Conservation (phyloP, 164 flowering plant species). For the Hamamelis virginiana region DNA sequence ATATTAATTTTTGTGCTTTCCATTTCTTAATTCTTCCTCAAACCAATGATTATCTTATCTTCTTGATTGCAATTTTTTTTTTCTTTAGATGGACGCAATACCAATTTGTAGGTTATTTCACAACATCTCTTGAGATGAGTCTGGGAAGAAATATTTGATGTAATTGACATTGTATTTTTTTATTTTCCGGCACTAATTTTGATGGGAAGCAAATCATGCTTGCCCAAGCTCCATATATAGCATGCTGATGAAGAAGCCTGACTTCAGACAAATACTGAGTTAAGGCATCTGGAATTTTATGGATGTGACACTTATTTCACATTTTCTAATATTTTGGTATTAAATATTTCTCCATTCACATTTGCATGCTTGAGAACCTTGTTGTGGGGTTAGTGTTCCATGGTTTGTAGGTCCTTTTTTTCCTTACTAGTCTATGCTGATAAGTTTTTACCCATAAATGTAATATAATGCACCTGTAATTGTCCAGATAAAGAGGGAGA, state of each 20-base stretch:
- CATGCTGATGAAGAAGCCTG: background rate
- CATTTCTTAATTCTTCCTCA: too few relatives aligned
- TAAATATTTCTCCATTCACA: background rate
- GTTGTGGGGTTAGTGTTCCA: background rate
- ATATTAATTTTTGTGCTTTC: too few relatives aligned
- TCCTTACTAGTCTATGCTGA: background rate
- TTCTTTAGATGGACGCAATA: too few relatives aligned
- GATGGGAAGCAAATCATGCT: background rate
- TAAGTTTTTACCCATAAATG: background rate
- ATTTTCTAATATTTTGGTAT: background rate
- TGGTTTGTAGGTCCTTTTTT: background rate
- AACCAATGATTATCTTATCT: too few relatives aligned
- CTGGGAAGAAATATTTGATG: background rate
- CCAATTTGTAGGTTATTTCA: background rate
- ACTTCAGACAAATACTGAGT: background rate
- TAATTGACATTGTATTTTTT: background rate
- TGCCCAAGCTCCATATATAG: background rate
- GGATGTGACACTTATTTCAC: too few relatives aligned
- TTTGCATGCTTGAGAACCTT: background rate
- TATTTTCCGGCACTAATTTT: background rate
- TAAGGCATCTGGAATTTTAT: background rate
- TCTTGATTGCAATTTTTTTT: too few relatives aligned
- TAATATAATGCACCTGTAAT: background rate
- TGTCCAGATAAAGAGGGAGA: constrained; percentile 84
- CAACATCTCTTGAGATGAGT: background rate